Percentiles rank a stretch among this genome's conserved stretches.
These are phyloP conservation scores for Raphanus raphanistrum DNA, from an alignment of 345 rosid genomes.

Conservation along the genomic window DNA sequence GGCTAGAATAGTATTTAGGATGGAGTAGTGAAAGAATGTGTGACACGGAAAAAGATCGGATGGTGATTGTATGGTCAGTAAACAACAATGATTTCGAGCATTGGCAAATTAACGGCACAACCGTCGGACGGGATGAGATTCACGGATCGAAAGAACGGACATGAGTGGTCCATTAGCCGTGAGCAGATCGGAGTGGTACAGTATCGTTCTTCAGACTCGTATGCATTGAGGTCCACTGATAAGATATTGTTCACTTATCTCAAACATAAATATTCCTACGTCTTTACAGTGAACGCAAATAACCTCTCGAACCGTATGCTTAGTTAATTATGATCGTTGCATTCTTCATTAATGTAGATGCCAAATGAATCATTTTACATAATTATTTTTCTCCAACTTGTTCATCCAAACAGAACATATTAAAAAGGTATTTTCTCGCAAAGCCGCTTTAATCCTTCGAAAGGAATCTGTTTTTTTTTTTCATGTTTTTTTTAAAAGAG, in stretches of 20 bases:
- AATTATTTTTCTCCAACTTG: constrained; percentile 19
- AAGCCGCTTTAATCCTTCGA: constrained; percentile 29
- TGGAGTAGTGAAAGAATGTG: too few relatives aligned
- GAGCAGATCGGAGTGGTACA: too few relatives aligned
- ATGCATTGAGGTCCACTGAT: constrained; percentile 22
- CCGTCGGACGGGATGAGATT: too few relatives aligned
- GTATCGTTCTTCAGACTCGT: not conserved
- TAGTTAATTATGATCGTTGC: constrained; percentile 3
- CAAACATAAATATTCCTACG: constrained; percentile 23
- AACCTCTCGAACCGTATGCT: constrained; percentile 4
- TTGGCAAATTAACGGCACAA: too few relatives aligned
- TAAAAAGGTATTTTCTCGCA: constrained; percentile 1
- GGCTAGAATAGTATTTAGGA: too few relatives aligned
- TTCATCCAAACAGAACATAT: constrained; percentile 28
- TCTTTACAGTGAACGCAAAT: constrained; percentile 17
- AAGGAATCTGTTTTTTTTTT: constrained; percentile 26
- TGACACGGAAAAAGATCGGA: too few relatives aligned
- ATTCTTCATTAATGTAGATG: constrained; percentile 1
- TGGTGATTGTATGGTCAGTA: too few relatives aligned
- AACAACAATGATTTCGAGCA: too few relatives aligned
- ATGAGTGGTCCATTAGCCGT: too few relatives aligned
- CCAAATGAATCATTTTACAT: constrained; percentile 9
- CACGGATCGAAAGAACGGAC: too few relatives aligned
- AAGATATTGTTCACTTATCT: constrained; percentile 8
- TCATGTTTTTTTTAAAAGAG: not conserved